Percentiles rank a stretch among this genome's conserved stretches.
These are phyloP conservation scores for Eucalyptus victrix DNA, from an alignment of 345 rosid species.

Conservation along the genomic window DNA sequence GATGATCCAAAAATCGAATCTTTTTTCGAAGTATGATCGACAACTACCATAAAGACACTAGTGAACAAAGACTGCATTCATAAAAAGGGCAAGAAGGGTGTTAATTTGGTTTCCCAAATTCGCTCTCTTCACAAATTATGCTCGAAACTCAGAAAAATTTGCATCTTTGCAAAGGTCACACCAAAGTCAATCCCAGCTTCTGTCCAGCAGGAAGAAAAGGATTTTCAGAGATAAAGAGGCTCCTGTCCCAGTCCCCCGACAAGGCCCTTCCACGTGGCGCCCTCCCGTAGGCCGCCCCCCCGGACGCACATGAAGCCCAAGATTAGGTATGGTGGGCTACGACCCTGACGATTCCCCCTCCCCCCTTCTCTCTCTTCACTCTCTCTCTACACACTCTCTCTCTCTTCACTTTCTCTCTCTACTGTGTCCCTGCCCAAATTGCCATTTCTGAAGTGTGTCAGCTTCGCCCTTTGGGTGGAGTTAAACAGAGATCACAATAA, in stretches of 20 bases:
- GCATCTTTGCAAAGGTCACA: not conserved
- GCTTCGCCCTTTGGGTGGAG: not conserved
- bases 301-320: not conserved
- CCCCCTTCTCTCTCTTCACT: fast-evolving
- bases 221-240: not conserved
- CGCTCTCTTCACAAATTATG: not conserved
- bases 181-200: not conserved
- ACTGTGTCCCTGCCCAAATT: not conserved
- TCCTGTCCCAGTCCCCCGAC: not conserved
- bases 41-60: not conserved
- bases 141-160: not conserved
- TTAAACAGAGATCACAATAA: not conserved
- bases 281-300: not conserved
- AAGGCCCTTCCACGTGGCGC: not conserved
- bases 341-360: not conserved
- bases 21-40: not conserved
- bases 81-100: not conserved
- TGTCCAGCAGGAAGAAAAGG: not conserved
- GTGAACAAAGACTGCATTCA: not conserved
- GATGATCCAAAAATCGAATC: too few relatives aligned
- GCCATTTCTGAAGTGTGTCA: not conserved
- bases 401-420: not conserved
- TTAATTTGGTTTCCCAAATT: not conserved
- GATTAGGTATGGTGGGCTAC: not conserved
- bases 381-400: not conserved